phyloP scores from a whole-genome alignment of 2,329 filamentous ascomycete species.

The Aphanoascus verrucosus region DNA sequence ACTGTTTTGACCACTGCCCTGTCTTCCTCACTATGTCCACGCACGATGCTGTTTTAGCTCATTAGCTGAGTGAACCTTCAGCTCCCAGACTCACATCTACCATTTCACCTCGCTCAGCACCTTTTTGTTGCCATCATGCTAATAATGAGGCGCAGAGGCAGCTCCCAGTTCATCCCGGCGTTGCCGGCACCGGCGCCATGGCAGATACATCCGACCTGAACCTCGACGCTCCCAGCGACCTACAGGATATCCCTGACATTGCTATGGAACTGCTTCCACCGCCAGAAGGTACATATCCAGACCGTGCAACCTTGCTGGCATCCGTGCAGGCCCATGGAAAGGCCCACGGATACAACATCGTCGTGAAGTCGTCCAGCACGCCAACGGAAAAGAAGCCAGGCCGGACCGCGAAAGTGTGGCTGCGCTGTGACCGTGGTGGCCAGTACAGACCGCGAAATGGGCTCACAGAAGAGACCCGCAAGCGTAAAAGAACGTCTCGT shows the following conservation, averaged over 20 bases:
- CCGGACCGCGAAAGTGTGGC: constrained; percentile 36
- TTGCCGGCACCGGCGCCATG: constrained; percentile 24
- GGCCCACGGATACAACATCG: constrained; percentile 36
- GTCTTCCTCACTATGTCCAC: constrained; percentile 5
- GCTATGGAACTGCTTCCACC: constrained; percentile 34
- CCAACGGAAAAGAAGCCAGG: constrained; percentile 38
- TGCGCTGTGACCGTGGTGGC: constrained; percentile 37
- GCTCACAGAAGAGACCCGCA: constrained; percentile 37
- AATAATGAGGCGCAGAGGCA: constrained; percentile 4
- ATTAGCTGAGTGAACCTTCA: constrained; percentile 1
- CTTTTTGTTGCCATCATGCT: constrained; percentile 7
- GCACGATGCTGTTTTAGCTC: constrained; percentile 6
- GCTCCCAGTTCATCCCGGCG: constrained; percentile 4
- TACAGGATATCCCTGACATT: constrained; percentile 37
- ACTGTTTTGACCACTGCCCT: constrained; percentile 4
- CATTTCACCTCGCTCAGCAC: neutral
- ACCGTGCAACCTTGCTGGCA: constrained; percentile 31
- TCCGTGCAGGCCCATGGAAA: constrained; percentile 35
- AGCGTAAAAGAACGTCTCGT: constrained; percentile 35
- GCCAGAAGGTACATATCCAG: constrained; percentile 36
- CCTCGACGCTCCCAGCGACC: constrained; percentile 36
- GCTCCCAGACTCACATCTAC: neutral
- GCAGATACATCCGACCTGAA: constrained; percentile 35
- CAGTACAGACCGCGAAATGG: constrained; percentile 37
- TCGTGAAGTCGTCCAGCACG: constrained; percentile 38